phyloP scores from a whole-genome alignment of 768 basidiomycete species.

The Tricholoma flavovirens region DNA sequence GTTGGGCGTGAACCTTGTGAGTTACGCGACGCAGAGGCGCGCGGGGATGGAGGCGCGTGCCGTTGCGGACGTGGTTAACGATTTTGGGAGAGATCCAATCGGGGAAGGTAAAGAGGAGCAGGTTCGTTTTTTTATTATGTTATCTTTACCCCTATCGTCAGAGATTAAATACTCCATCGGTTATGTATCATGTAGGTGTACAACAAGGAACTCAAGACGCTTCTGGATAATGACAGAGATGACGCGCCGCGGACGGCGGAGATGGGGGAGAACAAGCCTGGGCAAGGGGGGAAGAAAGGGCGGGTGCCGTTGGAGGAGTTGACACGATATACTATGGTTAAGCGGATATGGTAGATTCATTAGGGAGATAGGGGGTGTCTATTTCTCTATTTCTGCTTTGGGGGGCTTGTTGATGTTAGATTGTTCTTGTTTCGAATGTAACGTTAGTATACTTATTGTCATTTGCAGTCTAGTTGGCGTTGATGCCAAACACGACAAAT shows the following conservation, averaged over 20 bases:
- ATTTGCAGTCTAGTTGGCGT: too few species aligned
- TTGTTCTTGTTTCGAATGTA: not conserved
- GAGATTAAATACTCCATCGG: not conserved
- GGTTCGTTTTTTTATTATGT: constrained; percentile 32
- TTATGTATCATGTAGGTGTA: constrained; percentile 49
- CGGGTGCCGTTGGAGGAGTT: constrained; percentile 80
- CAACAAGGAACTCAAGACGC: constrained; percentile 70
- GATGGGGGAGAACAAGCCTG: constrained; percentile 59
- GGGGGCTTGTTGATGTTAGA: not conserved
- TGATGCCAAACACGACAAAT: too few species aligned
- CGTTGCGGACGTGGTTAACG: constrained; percentile 71
- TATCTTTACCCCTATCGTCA: not conserved
- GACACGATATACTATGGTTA: constrained; percentile 94
- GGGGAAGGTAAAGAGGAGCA: constrained; percentile 87
- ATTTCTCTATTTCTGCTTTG: not conserved
- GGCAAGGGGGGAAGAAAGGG: constrained; percentile 43
- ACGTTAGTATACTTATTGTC: too few species aligned
- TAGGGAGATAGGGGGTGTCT: not conserved
- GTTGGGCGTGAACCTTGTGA: constrained; percentile 83
- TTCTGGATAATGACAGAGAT: constrained; percentile 65
- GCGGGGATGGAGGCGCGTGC: constrained; percentile 75
- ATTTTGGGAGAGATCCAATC: constrained; percentile 86
- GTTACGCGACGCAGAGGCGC: constrained; percentile 71
- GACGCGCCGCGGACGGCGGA: constrained; percentile 63
- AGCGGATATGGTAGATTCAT: constrained; percentile 70